Evolutionary conservation across 2,329 filamentous ascomycete genomes (phyloP).

Genomic region (Calonectria pteridis): DNA sequence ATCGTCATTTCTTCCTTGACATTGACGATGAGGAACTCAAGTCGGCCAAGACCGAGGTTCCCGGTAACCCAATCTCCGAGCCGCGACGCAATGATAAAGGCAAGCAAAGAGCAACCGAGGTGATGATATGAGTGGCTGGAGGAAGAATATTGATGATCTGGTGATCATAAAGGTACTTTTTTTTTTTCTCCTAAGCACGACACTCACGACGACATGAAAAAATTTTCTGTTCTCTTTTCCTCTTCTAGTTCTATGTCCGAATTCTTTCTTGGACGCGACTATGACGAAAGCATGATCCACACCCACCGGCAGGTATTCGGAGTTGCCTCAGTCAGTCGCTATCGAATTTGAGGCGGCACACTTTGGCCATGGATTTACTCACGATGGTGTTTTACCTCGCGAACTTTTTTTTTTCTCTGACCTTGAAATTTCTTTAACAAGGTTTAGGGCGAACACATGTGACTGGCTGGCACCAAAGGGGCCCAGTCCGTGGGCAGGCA

Average conservation of each 20-base stretch:
- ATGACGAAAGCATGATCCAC: background rate
- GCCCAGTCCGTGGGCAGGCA: background rate
- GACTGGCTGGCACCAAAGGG: background rate
- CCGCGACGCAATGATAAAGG: background rate
- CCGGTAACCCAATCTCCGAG: background rate
- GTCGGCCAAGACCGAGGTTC: background rate
- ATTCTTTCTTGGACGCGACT: background rate
- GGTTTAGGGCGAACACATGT: background rate
- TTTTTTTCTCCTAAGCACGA: background rate
- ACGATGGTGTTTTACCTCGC: background rate
- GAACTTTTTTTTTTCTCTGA: background rate
- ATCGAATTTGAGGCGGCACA: background rate
- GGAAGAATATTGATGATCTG: background rate
- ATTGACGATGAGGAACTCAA: background rate
- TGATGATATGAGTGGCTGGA: slow-evolving; percentile 2
- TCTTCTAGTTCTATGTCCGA: background rate
- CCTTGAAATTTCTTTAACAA: background rate
- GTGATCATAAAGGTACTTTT: slow-evolving; percentile 4
- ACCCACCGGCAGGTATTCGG: background rate
- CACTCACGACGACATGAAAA: background rate
- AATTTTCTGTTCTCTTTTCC: background rate
- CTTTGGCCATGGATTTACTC: background rate
- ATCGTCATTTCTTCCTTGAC: background rate
- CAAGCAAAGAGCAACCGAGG: background rate
- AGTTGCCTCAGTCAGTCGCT: background rate